phyloP scores from a whole-genome alignment of 2,329 filamentous ascomycete species.

The Tolypocladium nubicola region DNA sequence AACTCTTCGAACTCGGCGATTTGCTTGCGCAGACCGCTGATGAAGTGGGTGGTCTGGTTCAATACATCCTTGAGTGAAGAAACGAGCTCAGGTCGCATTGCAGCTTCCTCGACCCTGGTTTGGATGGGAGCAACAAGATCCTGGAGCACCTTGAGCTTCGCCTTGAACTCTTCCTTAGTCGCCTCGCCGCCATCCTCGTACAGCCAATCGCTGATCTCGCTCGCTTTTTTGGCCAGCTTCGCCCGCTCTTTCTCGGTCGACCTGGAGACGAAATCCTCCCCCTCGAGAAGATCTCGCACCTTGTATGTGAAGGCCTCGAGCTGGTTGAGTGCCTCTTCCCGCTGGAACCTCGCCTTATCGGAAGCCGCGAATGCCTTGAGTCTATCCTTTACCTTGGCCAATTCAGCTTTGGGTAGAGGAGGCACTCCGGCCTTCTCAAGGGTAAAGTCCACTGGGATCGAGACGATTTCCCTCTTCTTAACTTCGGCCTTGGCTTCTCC shows the following conservation, averaged over 20 bases:
- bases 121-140: slow-evolving; percentile 69
- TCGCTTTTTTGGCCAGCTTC: slow-evolving; percentile 56
- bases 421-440: slow-evolving; percentile 40
- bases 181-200: slow-evolving; percentile 77
- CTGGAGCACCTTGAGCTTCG: slow-evolving; percentile 66
- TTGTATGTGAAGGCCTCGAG: slow-evolving; percentile 93
- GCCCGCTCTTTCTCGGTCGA: slow-evolving; percentile 60
- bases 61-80: slow-evolving; percentile 59
- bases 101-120: slow-evolving; percentile 61
- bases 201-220: slow-evolving; percentile 75
- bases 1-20: slow-evolving; percentile 58
- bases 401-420: slow-evolving; percentile 35
- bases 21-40: slow-evolving; percentile 58
- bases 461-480: slow-evolving; percentile 49
- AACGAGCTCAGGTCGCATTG: slow-evolving; percentile 60
- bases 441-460: slow-evolving; percentile 39
- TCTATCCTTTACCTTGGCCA: slow-evolving; percentile 51
- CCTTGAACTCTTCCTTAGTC: slow-evolving; percentile 60
- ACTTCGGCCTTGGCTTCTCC: slow-evolving; percentile 38
- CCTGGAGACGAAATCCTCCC: slow-evolving; percentile 59
- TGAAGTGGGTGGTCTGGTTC: slow-evolving; percentile 58
- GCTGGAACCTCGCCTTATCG: slow-evolving; percentile 62
- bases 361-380: slow-evolving; percentile 79
- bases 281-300: slow-evolving; percentile 70
- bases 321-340: slow-evolving; percentile 83